Evolutionary conservation across 2,329 filamentous ascomycete genomes (phyloP), one percentile per base, ranked within the genome.

Genomic region (Neoascochyta sp.): DNA sequence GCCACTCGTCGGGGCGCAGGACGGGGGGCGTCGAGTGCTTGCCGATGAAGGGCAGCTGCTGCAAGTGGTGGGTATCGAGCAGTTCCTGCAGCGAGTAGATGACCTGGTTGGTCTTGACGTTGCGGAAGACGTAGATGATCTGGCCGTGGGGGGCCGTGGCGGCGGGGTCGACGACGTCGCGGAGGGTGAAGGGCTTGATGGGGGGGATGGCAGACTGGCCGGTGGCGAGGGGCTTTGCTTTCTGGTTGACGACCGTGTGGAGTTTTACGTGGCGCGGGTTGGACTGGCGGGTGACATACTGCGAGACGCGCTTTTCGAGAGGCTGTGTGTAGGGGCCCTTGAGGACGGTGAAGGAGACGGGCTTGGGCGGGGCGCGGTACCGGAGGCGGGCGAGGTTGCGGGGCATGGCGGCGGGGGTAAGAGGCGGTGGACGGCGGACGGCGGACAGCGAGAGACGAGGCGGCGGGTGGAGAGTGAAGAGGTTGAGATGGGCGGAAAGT

Each of bases 1-100:
- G 64, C 78, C 78, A 82, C 54, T 78, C 66, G 54, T 82, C 78
- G 52, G 74, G 76, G 39, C 78, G 76, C 27, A 81, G 61, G 6
- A 55, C 58, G 22, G 73, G 60, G 16, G 78, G 78, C 13, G 75
- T 67, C 27, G 76, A 75, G 56, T 81, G 79, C 52, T 81, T 81
- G 62, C 78, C 78, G 25, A 78, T 70, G 60, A 74, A 80, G 40
- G 78, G 61, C 16, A 81, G 64, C 63, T 81, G 78, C 16, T 68
- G 67, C 36, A 80, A 43, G 63, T 68, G 59, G 64, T 67, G 62
- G 70, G 71, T 69, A 43, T 78, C 66, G 24, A 81, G 55, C 29
- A 69, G 65, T 29, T 73, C 69, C 22, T 69, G 70, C 41, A 81
- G 60, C 13, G 78, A 80, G 60, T 81, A 81, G 32, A 81, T 64